Percentiles rank a stretch among this genome's conserved stretches.
Evolutionary conservation across 257 asterid genomes (phyloP).

Genomic region (Vinca minor): DNA sequence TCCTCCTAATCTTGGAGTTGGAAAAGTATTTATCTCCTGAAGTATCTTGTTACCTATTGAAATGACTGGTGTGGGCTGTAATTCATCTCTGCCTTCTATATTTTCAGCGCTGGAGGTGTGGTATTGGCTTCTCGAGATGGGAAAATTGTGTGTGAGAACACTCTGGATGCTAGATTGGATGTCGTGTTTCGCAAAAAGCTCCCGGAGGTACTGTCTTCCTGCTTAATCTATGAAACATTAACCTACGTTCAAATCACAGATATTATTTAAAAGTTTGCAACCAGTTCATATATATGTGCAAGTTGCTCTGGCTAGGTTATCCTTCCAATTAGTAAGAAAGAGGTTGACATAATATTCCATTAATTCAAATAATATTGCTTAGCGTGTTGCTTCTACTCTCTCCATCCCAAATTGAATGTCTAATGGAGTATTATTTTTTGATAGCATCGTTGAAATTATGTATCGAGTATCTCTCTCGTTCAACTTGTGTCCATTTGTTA

Average conservation of each 20-base stretch:
- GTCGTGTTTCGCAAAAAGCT: slow-evolving; percentile 76
- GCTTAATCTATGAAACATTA: too few relatives aligned
- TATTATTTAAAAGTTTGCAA: too few relatives aligned
- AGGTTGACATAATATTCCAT: neutral
- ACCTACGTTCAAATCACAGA: too few relatives aligned
- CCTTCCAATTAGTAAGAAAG: neutral
- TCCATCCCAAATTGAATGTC: too few relatives aligned
- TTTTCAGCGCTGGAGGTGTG: slow-evolving; percentile 78
- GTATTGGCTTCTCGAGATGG: slow-evolving; percentile 98
- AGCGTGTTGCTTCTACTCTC: neutral
- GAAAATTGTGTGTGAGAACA: slow-evolving; percentile 89
- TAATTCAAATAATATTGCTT: neutral
- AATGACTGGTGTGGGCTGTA: neutral
- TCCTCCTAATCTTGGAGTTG: too few relatives aligned
- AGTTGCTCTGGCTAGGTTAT: neutral
- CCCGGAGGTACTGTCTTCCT: slow-evolving; percentile 82
- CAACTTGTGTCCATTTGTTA: neutral
- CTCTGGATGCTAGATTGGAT: slow-evolving; percentile 83
- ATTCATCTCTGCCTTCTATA: slow-evolving; percentile 10
- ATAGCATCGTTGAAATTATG: neutral
- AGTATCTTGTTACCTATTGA: neutral
- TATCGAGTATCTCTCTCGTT: neutral
- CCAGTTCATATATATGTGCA: too few relatives aligned
- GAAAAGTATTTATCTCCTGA: too few relatives aligned
- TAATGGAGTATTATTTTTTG: too few relatives aligned